Percentiles rank a stretch among this genome's conserved stretches.
These are phyloP conservation scores for Eucalyptus erythrocorys DNA, from an alignment of 345 rosid genomes.

Conservation along the genomic window DNA sequence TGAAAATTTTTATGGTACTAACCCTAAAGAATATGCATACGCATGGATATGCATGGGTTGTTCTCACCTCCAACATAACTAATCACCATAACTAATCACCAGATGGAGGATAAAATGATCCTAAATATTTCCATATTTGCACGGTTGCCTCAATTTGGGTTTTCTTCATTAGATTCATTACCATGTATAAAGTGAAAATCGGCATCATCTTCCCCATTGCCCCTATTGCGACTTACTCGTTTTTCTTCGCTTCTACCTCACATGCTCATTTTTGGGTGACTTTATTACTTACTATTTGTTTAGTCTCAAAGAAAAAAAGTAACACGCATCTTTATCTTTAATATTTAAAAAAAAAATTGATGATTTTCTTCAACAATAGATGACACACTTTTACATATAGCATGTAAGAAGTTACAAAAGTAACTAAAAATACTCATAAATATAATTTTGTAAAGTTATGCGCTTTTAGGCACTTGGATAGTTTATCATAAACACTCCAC, in stretches of 20 bases:
- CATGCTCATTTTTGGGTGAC: not conserved
- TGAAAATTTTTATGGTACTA: not conserved
- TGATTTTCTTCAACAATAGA: not conserved
- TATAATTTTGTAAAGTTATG: not conserved
- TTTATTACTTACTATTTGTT: not conserved
- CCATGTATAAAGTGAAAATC: not conserved
- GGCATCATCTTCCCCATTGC: not conserved
- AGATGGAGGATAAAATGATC: not conserved
- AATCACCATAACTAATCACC: not conserved
- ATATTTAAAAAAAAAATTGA: not conserved
- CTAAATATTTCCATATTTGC: not conserved
- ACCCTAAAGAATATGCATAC: not conserved
- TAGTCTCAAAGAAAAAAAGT: not conserved
- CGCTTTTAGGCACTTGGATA: not conserved
- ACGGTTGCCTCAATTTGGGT: not conserved
- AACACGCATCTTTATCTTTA: not conserved
- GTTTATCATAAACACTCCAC: not conserved
- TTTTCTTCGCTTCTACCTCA: not conserved
- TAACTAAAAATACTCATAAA: not conserved
- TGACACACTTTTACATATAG: not conserved
- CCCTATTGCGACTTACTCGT: not conserved
- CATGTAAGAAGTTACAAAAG: not conserved
- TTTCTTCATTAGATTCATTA: not conserved
- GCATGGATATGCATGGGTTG: too few species aligned
- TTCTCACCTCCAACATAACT: not conserved